Evolutionary conservation across 2,329 filamentous ascomycete genomes (phyloP), one percentile per base, ranked within the genome.

Genomic region (Colletotrichum sidae): DNA sequence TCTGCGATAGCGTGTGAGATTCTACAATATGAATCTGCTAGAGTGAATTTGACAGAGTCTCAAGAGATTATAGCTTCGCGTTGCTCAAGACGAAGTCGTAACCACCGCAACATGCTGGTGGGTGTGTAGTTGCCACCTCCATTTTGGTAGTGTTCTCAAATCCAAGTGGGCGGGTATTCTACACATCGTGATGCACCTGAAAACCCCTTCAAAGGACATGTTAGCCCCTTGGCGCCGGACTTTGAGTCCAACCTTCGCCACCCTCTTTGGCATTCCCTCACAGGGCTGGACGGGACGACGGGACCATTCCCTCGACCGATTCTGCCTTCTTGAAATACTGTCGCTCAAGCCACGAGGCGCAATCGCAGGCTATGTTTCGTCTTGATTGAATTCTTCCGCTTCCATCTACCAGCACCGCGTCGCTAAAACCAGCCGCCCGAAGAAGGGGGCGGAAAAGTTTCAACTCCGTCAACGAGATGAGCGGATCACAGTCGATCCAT

Each of bases 401-500:
- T 33, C 12, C 12, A 54, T 33, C 3, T 13, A 11, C 34, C 12
- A 13, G 25, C 44, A 62, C 8, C 11, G 13, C 15, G 39, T 39
- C 35, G 8, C 15, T 52, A 39, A 44, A 25, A 59, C 11, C 38
- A 52, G 33, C 42, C 56, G 34, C 56, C 34, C 12, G 4, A 25
- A 25, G 25, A 25, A 25, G 25, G 4, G 25, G 3, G 25, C 25
- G 25, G 25, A 25, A 45, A 62, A 62, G 38, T 56, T 61, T 65
- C 52, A 49, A n/a, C 50, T 54, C 60, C 60, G 44, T 59, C 60
- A 60, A 49, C 52, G 10, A 6, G 35, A 39, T 6, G 37, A 49
- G 57, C 47, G 15, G 52, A 56, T 38, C 53, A 57, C 63, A 52
- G 58, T 33, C 55, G 33, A 17, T 44, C 47, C n/a, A 49, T 47